A percentile compares a stretch with the other conserved stretches of the same genome.
phyloP scores from a whole-genome alignment of 2,329 filamentous ascomycete species.

The Cryphonectria parasitica region DNA sequence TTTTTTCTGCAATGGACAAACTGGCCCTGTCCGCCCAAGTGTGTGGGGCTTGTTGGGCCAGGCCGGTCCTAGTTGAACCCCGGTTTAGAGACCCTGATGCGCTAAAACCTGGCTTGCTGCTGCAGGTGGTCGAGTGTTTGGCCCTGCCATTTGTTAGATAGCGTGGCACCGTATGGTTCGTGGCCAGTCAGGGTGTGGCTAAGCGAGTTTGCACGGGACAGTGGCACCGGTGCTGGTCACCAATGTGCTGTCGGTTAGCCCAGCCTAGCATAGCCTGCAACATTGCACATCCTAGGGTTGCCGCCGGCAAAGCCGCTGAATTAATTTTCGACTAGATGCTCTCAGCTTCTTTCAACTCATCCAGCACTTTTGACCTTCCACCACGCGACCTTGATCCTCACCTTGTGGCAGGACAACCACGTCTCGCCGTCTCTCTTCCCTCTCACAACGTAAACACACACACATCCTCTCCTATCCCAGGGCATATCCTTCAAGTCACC shows the following conservation, averaged over 20 bases:
- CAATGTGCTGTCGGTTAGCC: too few species aligned
- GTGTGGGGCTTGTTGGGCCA: conserved; percentile 1
- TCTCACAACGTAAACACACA: not conserved
- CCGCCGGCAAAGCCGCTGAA: conserved; percentile 10
- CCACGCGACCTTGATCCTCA: not conserved
- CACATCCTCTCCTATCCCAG: not conserved
- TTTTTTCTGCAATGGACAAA: conserved; percentile 35
- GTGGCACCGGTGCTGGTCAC: not conserved
- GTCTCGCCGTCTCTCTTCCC: not conserved
- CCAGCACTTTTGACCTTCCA: not conserved
- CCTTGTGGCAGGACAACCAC: not conserved
- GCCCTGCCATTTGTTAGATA: not conserved
- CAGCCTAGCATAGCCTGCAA: too few species aligned
- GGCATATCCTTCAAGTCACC: conserved; percentile 26
- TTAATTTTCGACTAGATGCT: conserved; percentile 7
- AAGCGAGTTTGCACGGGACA: not conserved
- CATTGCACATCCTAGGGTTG: not conserved
- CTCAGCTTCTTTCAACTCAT: not conserved
- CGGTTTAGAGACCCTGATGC: too few species aligned
- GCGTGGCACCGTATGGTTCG: not conserved
- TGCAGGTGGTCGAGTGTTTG: not conserved
- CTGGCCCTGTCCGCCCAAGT: not conserved
- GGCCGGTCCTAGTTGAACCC: conserved; percentile 3
- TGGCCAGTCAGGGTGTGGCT: not conserved
- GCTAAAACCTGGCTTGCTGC: not conserved